Percentiles rank a stretch among this genome's conserved stretches.
Conservation (phyloP, 192 early-diverging fungal genomes). For the Podila epicladia region DNA sequence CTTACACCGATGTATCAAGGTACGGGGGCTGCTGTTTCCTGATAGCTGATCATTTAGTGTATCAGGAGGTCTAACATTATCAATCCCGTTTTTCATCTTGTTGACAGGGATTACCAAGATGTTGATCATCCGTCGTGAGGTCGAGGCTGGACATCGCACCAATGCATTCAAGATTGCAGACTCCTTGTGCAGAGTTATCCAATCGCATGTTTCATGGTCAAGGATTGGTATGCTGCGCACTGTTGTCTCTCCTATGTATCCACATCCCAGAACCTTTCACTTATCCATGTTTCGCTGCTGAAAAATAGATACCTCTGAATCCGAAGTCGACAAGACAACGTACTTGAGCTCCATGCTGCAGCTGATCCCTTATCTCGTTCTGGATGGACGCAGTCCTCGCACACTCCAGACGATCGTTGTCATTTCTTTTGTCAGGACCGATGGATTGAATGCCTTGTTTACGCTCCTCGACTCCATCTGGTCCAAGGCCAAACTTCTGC, state of each 20-base stretch:
- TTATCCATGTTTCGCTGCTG: neutral
- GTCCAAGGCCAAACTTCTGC: slow-evolving; percentile 49
- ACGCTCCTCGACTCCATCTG: slow-evolving; percentile 57
- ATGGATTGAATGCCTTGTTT: slow-evolving; percentile 63
- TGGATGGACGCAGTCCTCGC: slow-evolving; percentile 68
- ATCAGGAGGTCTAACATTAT: neutral
- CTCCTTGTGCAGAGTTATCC: slow-evolving; percentile 61
- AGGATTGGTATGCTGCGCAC: slow-evolving; percentile 40
- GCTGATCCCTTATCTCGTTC: slow-evolving; percentile 63
- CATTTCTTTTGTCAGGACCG: slow-evolving; percentile 66
- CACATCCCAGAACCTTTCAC: neutral
- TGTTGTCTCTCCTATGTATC: neutral
- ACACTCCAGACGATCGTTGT: slow-evolving; percentile 71
- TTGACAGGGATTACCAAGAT: slow-evolving; percentile 67
- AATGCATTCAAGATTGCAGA: slow-evolving; percentile 69
- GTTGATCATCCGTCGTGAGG: slow-evolving; percentile 63
- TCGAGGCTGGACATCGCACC: slow-evolving; percentile 57
- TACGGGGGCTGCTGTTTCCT: slow-evolving; percentile 6
- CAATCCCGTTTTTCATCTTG: neutral
- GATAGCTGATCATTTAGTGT: neutral
- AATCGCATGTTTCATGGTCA: slow-evolving; percentile 61
- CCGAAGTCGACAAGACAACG: slow-evolving; percentile 56
- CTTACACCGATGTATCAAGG: slow-evolving; percentile 75
- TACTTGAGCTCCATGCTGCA: slow-evolving; percentile 67
- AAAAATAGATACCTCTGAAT: slow-evolving; percentile 6